A percentile compares a stretch with the other conserved stretches of the same genome.
Evolutionary conservation across 2,329 filamentous ascomycete genomes (phyloP).

Genomic region (Ophiostoma tasmaniense): DNA sequence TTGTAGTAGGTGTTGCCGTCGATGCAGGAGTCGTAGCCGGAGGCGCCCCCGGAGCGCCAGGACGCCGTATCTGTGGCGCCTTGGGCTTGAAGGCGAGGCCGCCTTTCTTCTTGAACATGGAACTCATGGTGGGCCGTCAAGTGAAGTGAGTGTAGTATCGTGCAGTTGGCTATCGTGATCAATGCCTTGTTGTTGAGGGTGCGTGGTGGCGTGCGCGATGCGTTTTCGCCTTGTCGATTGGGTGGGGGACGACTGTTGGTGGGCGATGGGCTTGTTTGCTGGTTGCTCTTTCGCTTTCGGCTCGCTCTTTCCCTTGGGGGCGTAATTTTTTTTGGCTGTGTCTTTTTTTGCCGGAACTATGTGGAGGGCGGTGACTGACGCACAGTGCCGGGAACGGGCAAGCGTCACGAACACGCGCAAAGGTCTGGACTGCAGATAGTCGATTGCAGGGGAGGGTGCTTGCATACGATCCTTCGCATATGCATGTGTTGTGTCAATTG

Average conservation of each 20-base stretch:
- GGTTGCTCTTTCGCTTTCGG: neutral
- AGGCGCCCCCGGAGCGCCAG: slow-evolving; percentile 35
- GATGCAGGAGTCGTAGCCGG: slow-evolving; percentile 24
- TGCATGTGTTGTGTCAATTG: neutral
- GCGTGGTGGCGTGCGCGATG: neutral
- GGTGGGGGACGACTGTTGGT: slow-evolving; percentile 6
- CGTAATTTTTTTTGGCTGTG: slow-evolving; percentile 14
- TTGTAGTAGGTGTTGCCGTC: neutral
- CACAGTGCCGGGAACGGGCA: slow-evolving; percentile 11
- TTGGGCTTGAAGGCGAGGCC: slow-evolving; percentile 62
- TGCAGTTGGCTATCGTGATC: neutral
- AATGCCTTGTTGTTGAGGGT: neutral
- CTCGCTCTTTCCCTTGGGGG: neutral
- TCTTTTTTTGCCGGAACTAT: slow-evolving; percentile 15
- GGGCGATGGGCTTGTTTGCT: neutral
- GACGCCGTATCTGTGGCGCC: slow-evolving; percentile 43
- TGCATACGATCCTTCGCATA: neutral
- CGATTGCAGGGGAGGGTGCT: neutral
- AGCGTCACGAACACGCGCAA: slow-evolving; percentile 9
- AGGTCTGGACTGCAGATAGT: neutral
- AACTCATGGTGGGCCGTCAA: slow-evolving; percentile 19
- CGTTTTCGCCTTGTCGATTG: neutral
- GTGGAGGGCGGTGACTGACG: slow-evolving; percentile 11
- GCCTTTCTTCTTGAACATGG: slow-evolving; percentile 59
- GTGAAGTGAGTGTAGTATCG: neutral